A percentile compares a stretch with the other conserved stretches of the same genome.
Conservation (phyloP, 2,329 filamentous ascomycete species). For the Paraphaeosphaeria minitans region DNA sequence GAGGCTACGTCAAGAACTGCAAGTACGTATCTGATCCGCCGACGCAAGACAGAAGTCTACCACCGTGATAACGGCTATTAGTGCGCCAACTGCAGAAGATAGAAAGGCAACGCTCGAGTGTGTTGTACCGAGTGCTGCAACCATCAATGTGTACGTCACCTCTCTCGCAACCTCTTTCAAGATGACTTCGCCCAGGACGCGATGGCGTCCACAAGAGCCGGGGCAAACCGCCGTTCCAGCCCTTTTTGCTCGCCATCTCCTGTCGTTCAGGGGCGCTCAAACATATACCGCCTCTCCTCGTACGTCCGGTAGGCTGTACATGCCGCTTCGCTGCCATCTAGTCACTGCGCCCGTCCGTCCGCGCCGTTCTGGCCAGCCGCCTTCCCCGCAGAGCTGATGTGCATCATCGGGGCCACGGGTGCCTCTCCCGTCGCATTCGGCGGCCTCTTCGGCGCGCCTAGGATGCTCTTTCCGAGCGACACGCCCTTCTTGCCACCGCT, state of each 20-base stretch:
- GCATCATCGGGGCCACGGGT: constrained; percentile 33
- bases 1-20: too few species aligned
- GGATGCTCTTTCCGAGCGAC: constrained; percentile 21
- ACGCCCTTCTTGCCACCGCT: too few species aligned
- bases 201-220: too few species aligned
- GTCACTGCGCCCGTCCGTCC: not conserved
- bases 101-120: not conserved
- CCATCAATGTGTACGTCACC: not conserved
- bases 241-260: too few species aligned
- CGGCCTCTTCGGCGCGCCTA: constrained; percentile 22
- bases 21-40: not conserved
- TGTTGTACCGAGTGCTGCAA: not conserved
- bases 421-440: constrained; percentile 8
- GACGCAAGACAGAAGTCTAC: not conserved
- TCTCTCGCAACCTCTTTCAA: too few species aligned
- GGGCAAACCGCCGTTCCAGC: too few species aligned
- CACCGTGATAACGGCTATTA: not conserved
- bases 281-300: too few species aligned
- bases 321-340: too few species aligned
- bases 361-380: constrained; percentile 8
- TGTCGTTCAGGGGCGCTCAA: too few species aligned
- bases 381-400: constrained; percentile 5
- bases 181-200: too few species aligned
- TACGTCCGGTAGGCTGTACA: too few species aligned
- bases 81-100: not conserved